phyloP scores from a whole-genome alignment of 75 land plant species.

The Larix kaempferi region DNA sequence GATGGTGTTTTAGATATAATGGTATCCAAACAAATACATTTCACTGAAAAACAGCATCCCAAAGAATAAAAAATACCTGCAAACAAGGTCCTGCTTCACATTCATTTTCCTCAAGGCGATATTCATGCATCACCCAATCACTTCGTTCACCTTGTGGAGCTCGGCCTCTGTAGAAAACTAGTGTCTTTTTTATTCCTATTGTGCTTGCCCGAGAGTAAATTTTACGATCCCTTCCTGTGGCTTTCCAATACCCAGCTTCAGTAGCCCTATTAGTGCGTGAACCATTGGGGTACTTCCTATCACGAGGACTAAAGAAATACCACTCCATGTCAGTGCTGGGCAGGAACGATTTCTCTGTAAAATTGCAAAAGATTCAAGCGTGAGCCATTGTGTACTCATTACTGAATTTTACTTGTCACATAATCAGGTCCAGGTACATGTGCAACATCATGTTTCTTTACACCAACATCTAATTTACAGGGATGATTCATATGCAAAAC shows the following conservation, averaged over 20 bases:
- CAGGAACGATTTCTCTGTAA: background rate
- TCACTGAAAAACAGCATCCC: background rate
- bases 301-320: constrained; percentile 14
- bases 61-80: background rate
- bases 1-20: background rate
- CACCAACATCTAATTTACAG: too few species aligned
- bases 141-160: constrained; percentile 15
- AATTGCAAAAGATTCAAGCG: background rate
- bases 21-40: background rate
- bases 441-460: background rate
- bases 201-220: background rate
- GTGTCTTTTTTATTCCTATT: constrained; percentile 8
- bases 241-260: constrained; percentile 12
- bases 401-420: background rate
- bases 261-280: constrained; percentile 6
- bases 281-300: constrained; percentile 10
- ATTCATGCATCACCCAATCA: constrained; percentile 13
- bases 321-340: background rate
- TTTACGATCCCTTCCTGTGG: background rate
- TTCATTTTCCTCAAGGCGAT: constrained; percentile 9
- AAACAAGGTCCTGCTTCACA: background rate
- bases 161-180: constrained; percentile 11
- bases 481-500: too few species aligned
- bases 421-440: background rate
- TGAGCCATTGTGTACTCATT: background rate